Percentiles rank a stretch among this genome's conserved stretches.
phyloP scores from a whole-genome alignment of 768 basidiomycete species.

The Mycena olivaceomarginata region DNA sequence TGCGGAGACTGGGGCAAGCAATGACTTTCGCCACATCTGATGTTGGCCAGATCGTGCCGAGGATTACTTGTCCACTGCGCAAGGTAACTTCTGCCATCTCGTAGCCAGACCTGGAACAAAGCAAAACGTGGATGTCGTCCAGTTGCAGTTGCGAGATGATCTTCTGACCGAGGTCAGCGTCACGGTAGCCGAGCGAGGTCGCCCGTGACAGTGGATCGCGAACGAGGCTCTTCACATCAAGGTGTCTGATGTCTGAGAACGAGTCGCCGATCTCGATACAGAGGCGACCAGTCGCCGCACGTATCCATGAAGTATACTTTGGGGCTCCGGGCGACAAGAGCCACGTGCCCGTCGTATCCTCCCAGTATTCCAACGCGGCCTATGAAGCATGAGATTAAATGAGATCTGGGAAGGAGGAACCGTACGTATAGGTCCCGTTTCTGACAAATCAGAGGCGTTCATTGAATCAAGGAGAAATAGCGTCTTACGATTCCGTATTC shows the following conservation, averaged over 20 bases:
- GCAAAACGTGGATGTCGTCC: constrained; percentile 19
- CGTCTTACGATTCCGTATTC: constrained; percentile 12
- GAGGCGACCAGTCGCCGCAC: constrained; percentile 14
- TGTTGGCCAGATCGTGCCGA: constrained; percentile 20
- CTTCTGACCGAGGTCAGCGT: background rate
- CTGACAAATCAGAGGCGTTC: background rate
- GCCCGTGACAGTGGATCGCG: background rate
- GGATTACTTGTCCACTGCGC: constrained; percentile 4
- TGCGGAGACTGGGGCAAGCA: background rate
- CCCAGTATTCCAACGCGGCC: constrained; percentile 29
- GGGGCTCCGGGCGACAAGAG: constrained; percentile 10
- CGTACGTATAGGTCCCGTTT: constrained; percentile 30
- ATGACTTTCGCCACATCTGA: background rate
- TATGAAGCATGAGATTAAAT: background rate
- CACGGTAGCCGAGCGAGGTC: constrained; percentile 11
- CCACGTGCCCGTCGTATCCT: background rate
- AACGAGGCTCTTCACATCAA: constrained; percentile 12
- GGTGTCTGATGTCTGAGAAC: constrained; percentile 10
- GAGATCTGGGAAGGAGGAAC: background rate
- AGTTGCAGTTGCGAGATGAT: constrained; percentile 1
- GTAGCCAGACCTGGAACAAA: background rate
- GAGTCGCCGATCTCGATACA: constrained; percentile 26
- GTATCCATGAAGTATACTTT: constrained; percentile 24
- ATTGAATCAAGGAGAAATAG: background rate
- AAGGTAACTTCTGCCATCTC: constrained; percentile 20